These are phyloP conservation scores for Lasiodiplodia sp. DNA, from an alignment of 2,329 filamentous ascomycete genomes.

Conservation along the genomic window DNA sequence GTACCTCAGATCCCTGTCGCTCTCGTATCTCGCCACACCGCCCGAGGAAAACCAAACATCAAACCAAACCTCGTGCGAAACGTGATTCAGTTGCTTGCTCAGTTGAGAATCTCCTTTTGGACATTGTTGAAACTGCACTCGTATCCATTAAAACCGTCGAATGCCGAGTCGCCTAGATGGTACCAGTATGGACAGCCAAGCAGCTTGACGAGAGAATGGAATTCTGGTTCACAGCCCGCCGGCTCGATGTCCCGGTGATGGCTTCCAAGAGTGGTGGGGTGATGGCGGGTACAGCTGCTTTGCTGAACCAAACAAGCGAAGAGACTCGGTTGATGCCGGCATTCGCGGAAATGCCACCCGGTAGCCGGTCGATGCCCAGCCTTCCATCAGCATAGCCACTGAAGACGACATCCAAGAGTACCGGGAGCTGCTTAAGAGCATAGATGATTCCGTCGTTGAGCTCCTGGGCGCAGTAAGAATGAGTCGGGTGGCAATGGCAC, in stretches of 20 bases:
- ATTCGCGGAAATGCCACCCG: neutral
- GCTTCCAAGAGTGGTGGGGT: neutral
- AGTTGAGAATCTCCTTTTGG: neutral
- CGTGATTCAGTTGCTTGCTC: neutral
- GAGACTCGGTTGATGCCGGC: neutral
- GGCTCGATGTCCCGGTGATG: neutral
- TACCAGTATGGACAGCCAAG: neutral
- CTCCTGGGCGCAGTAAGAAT: neutral
- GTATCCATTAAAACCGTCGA: neutral
- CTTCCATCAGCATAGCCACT: neutral
- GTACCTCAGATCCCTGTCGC: neutral
- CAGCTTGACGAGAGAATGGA: neutral
- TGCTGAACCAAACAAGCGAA: neutral
- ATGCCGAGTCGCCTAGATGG: neutral
- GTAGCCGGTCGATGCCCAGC: neutral
- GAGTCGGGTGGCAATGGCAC: neutral
- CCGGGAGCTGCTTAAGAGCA: neutral
- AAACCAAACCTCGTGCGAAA: neutral
- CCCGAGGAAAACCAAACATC: slow-evolving; percentile 6
- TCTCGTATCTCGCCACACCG: neutral
- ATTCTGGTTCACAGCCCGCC: neutral
- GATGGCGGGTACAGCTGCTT: neutral
- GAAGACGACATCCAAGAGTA: neutral
- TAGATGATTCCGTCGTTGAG: neutral
- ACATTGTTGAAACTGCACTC: neutral